Evolutionary conservation across 129 eudicot genomes (phyloP).

Genomic region (carrot (Daucus carota)): DH1_v3.0 NC_030385.2:43660001-43660500

Average conservation of each 20-base stretch:
- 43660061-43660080: neutral
- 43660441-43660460: neutral
- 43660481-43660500: neutral
- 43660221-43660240: constrained; percentile 83
- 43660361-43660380: constrained; percentile 95
- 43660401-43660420: constrained; percentile 51
- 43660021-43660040: neutral
- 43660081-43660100: neutral
- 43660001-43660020: neutral
- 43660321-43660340: constrained; percentile 57
- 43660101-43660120: neutral
- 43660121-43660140: neutral
- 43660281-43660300: constrained; percentile 28
- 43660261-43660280: neutral
- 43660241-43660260: constrained; percentile 24
- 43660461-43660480: neutral
- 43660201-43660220: constrained; percentile 74
- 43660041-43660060: neutral
- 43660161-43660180: constrained; percentile 79
- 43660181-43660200: constrained; percentile 93
- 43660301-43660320: constrained; percentile 15
- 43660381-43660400: constrained; percentile 82
- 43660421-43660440: constrained; percentile 60
- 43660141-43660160: neutral
- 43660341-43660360: constrained; percentile 84